Conservation (phyloP, 805 yeast genomes). For the Yamadazyma nakazawae region DNA sequence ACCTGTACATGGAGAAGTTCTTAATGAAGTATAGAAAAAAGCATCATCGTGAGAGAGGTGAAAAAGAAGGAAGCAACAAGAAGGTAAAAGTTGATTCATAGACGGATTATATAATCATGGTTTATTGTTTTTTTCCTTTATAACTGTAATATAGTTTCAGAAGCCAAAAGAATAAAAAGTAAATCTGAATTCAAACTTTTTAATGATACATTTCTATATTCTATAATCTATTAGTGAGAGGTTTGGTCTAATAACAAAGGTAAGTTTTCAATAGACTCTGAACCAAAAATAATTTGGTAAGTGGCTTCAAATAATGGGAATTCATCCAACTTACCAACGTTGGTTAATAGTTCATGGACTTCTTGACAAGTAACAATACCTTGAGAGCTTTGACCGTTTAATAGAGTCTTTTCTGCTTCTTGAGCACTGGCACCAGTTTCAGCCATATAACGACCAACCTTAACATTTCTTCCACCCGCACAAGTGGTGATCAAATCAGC, state of each 20-base stretch:
- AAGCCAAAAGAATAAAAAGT: neutral
- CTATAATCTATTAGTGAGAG: neutral
- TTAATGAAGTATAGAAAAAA: conserved; percentile 40
- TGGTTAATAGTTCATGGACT: conserved; percentile 43
- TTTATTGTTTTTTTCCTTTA: neutral
- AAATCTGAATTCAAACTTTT: neutral
- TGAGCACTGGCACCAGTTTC: conserved; percentile 39
- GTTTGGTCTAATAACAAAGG: conserved; percentile 35
- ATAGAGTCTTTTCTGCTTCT: conserved; percentile 42
- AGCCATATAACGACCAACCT: conserved; percentile 45
- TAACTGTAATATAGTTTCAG: neutral
- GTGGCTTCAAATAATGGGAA: conserved; percentile 48
- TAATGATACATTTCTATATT: neutral
- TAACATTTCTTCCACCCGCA: conserved; percentile 47
- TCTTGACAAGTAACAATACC: conserved; percentile 46
- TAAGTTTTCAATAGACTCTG: conserved; percentile 39
- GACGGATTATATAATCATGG: neutral
- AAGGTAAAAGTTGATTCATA: neutral
- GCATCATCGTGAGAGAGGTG: conserved; percentile 5
- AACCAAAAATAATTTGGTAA: conserved; percentile 40
- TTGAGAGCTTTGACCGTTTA: conserved; percentile 47
- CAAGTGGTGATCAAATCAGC: conserved; percentile 49
- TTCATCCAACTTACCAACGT: conserved; percentile 29
- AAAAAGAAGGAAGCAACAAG: neutral
- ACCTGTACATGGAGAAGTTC: conserved; percentile 65